Evolutionary conservation across 768 basidiomycete genomes (phyloP), one percentile per base, ranked within the genome.

Genomic region (Suillus subaureus): DNA sequence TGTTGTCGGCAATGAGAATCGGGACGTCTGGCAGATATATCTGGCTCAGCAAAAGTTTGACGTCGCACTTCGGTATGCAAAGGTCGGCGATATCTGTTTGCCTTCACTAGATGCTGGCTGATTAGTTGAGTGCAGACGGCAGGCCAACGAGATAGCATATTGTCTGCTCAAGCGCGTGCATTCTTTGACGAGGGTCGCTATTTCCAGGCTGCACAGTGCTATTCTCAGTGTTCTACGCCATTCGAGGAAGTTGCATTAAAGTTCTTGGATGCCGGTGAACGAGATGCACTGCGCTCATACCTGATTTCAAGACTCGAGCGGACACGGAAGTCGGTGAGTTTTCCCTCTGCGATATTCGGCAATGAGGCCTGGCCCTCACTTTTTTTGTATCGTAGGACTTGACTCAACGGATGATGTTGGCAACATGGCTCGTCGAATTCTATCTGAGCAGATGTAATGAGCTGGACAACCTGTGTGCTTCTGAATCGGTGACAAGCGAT

Each of bases 371-470:
- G n/a, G n/a, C n/a, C 66, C 55, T n/a, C 28, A 31, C 13, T 13
- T 52, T 37, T 37, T 51, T 43, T 45, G 39, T 56, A 61, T 31
- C 54, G 15, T 64, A 98, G 96, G 95, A 97, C 71, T 70, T 92
- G 45, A 96, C 94, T 0, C 96, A 98, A 75, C 86, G 97, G 47
- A 96, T 96, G 91, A 95, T 99, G 89, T 81, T 99, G 23, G 96
- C 97, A 21, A 98, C 96, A 0, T 99, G 97, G 97, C 87, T 99
- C 15, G 91, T 97, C 37, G 97, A 99, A 77, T 94, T 99, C 69
- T 98, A 96, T 74, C 87, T 99, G 18, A 92, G 92, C 78, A 99
- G 97, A 81, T 95, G 93, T 76, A 97, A 97, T 72, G 94, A 97
- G 67, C 81, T 99, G 61, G 97, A 99, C 72, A 97, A 99, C 73